A percentile compares a stretch with the other conserved stretches of the same genome.
Evolutionary conservation across 1,284 basidiomycete genomes (phyloP).

Genomic region (Xerocomus minutiporus): DNA sequence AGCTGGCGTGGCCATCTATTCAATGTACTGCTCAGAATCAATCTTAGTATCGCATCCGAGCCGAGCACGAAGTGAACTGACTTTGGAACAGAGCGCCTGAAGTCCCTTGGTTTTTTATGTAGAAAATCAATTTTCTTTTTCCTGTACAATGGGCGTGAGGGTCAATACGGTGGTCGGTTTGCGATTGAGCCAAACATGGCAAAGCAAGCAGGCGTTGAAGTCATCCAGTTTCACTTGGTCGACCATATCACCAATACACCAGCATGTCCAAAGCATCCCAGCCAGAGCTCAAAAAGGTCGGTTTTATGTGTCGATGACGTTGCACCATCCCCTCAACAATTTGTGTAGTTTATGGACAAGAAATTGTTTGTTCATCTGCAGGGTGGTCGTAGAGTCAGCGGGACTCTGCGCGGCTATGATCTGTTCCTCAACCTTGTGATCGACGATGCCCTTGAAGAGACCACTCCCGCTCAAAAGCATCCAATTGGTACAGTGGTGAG

Average conservation of each 20-base stretch:
- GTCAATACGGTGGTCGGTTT: slow-evolving; percentile 2
- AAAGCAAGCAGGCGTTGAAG: slow-evolving; percentile 25
- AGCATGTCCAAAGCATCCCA: slow-evolving; percentile 87
- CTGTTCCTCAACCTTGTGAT: slow-evolving; percentile 98
- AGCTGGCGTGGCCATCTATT: slow-evolving; percentile 30
- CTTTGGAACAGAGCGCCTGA: slow-evolving; percentile 18
- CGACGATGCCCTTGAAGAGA: slow-evolving; percentile 93
- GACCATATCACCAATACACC: neutral
- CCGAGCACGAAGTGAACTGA: slow-evolving; percentile 13
- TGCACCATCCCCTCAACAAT: slow-evolving; percentile 3
- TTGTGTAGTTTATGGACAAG: slow-evolving; percentile 94
- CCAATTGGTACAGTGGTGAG: slow-evolving; percentile 87
- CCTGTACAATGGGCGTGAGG: neutral
- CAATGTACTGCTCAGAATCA: neutral
- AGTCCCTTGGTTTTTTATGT: neutral
- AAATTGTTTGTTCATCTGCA: slow-evolving; percentile 93
- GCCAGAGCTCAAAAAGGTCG: slow-evolving; percentile 90
- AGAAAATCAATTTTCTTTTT: neutral
- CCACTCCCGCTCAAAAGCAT: slow-evolving; percentile 83
- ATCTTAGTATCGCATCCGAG: slow-evolving; percentile 12
- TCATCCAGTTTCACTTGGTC: neutral
- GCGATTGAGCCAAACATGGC: slow-evolving; percentile 28
- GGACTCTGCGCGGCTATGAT: slow-evolving; percentile 95
- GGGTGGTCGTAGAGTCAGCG: slow-evolving; percentile 93
- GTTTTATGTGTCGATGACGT: neutral